Conservation (phyloP, 2,329 filamentous ascomycete genomes). For the Talaromyces pinophilus region DNA sequence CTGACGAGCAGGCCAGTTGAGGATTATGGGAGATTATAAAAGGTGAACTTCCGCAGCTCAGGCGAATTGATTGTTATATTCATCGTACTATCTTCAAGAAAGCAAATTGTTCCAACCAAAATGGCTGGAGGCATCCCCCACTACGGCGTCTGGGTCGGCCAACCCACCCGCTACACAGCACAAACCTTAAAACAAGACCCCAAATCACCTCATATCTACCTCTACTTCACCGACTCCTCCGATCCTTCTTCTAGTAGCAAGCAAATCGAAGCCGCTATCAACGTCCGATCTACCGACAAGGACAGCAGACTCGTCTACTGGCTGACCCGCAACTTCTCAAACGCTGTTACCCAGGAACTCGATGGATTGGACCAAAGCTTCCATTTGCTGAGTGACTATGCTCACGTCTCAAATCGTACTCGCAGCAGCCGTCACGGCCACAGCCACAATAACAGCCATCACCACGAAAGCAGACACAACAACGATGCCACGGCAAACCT, state of each 20-base stretch:
- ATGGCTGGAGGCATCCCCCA: constrained; percentile 24
- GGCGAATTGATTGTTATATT: too few relatives aligned
- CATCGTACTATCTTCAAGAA: too few relatives aligned
- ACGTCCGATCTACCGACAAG: constrained; percentile 35
- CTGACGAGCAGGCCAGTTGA: not conserved
- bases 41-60: too few relatives aligned
- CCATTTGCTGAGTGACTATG: constrained; percentile 26
- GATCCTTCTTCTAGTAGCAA: constrained; percentile 22
- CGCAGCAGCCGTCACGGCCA: constrained; percentile 21
- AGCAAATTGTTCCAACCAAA: not conserved
- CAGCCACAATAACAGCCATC: constrained; percentile 12
- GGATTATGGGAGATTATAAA: not conserved
- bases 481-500: constrained; percentile 27
- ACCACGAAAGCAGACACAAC: constrained; percentile 28
- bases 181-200: constrained; percentile 26
- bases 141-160: constrained; percentile 29
- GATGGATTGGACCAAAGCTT: constrained; percentile 30
- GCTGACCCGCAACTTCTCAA: constrained; percentile 32
- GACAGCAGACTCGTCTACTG: constrained; percentile 37
- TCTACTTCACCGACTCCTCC: constrained; percentile 32
- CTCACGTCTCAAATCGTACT: not conserved
- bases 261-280: constrained; percentile 34
- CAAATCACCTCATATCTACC: constrained; percentile 35
- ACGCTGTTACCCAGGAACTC: constrained; percentile 32
- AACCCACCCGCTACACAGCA: constrained; percentile 26